phyloP scores from a whole-genome alignment of 192 early-diverging fungal genomes.

The Rhizoclosmatium globosum region DNA sequence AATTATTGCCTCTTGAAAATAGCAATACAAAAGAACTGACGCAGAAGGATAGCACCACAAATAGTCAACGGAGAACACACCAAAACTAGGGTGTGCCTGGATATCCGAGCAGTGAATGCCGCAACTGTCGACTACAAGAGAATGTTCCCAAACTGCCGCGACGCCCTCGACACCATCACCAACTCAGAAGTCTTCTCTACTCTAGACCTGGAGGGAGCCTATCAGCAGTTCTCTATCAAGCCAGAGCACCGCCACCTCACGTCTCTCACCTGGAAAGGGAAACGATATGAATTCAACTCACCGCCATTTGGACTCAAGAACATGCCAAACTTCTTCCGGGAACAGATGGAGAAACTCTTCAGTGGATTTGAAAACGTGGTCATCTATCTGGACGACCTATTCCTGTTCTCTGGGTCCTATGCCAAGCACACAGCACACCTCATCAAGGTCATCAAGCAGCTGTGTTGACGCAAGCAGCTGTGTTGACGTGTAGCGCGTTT shows the following conservation, averaged over 20 bases:
- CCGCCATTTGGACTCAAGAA: slow-evolving; percentile 10
- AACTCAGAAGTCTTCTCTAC: slow-evolving; percentile 7
- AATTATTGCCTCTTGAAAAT: not conserved
- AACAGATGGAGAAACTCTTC: slow-evolving; percentile 9
- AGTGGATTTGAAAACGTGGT: not conserved
- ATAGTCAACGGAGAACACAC: not conserved
- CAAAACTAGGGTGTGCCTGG: slow-evolving; percentile 2
- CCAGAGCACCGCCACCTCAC: not conserved
- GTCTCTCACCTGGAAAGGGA: not conserved
- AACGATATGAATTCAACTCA: not conserved
- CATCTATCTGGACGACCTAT: slow-evolving; percentile 6
- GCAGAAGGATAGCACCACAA: not conserved
- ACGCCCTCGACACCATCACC: not conserved
- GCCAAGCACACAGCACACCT: not conserved
- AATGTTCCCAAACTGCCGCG: not conserved
- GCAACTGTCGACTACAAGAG: not conserved
- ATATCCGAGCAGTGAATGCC: not conserved
- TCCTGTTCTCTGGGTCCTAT: not conserved
- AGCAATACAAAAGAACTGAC: too few species aligned
- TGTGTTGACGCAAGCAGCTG: too few species aligned
- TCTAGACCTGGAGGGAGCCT: slow-evolving; percentile 3
- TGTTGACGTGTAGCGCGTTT: too few species aligned
- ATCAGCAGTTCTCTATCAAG: slow-evolving; percentile 2
- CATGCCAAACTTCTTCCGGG: not conserved
- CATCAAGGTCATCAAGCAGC: not conserved